Evolutionary conservation across 306 rosid species (phyloP).

Genomic region (Prunus armeniaca): DNA sequence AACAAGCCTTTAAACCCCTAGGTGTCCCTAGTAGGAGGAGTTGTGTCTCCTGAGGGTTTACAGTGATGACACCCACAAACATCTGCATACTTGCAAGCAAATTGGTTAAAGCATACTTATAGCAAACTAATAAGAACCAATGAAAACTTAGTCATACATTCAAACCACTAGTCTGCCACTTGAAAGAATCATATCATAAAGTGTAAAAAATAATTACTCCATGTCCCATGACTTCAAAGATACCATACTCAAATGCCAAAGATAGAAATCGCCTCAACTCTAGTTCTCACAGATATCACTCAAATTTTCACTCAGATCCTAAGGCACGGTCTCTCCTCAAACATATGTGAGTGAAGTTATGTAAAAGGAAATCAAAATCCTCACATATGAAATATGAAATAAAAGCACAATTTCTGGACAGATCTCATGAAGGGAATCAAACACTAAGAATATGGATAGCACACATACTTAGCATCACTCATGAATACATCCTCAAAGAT

Average conservation of each 20-base stretch:
- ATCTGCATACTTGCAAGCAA: no score
- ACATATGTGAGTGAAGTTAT: no score
- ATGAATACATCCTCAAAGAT: not conserved
- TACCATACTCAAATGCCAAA: not conserved
- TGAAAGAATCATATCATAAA: not conserved
- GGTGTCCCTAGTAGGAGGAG: no score
- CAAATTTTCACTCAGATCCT: not conserved
- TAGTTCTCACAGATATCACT: not conserved
- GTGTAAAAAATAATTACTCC: constrained; percentile 2
- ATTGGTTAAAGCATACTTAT: no score
- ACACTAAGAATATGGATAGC: not conserved
- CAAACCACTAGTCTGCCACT: no score
- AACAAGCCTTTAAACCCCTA: no score
- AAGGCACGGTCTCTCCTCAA: not conserved
- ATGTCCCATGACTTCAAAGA: not conserved
- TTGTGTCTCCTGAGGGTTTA: no score
- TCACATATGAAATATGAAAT: not conserved
- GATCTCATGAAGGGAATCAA: not conserved
- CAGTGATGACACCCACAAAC: no score
- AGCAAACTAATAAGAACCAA: no score
- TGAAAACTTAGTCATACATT: no score
- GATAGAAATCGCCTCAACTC: not conserved
- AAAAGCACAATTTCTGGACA: not conserved
- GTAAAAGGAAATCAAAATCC: not conserved
- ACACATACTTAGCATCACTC: no score